A percentile compares a stretch with the other conserved stretches of the same genome.
Conservation (phyloP, 306 rosid species). For the Dalbergia cochinchinensis region DNA sequence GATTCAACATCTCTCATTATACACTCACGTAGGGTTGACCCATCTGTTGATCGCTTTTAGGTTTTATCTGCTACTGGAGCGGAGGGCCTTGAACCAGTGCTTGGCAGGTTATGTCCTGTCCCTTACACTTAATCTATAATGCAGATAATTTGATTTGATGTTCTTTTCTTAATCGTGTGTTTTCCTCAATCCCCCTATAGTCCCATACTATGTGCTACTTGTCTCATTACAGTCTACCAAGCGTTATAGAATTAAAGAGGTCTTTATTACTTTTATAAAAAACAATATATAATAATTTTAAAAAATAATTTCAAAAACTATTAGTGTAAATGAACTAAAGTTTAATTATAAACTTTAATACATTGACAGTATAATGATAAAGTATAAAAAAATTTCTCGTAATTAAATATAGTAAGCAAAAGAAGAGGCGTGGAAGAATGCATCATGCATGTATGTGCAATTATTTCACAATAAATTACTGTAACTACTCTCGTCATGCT, state of each 20-base stretch:
- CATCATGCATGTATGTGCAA: slow-evolving; percentile 44
- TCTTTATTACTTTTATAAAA: neutral
- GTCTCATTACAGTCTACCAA: neutral
- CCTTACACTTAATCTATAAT: slow-evolving; percentile 2
- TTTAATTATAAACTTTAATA: too few relatives aligned
- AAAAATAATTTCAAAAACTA: too few relatives aligned
- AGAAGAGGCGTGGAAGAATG: slow-evolving; percentile 29
- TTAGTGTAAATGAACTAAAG: too few relatives aligned
- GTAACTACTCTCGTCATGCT: slow-evolving; percentile 39
- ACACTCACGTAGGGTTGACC: neutral
- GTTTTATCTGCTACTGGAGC: neutral
- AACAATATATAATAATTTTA: too few relatives aligned
- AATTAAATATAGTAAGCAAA: neutral
- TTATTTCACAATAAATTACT: slow-evolving; percentile 40
- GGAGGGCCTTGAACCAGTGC: neutral
- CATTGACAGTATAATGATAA: too few relatives aligned
- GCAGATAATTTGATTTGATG: slow-evolving; percentile 21
- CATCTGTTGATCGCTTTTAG: neutral
- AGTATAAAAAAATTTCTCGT: too few relatives aligned
- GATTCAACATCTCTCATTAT: too few relatives aligned
- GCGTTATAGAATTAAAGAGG: neutral
- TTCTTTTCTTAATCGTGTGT: neutral
- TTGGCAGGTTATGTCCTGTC: neutral
- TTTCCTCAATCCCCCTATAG: neutral
- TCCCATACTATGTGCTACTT: neutral